phyloP scores from a whole-genome alignment of 169 alveolate genomes.

The Babesia divergens region DNA sequence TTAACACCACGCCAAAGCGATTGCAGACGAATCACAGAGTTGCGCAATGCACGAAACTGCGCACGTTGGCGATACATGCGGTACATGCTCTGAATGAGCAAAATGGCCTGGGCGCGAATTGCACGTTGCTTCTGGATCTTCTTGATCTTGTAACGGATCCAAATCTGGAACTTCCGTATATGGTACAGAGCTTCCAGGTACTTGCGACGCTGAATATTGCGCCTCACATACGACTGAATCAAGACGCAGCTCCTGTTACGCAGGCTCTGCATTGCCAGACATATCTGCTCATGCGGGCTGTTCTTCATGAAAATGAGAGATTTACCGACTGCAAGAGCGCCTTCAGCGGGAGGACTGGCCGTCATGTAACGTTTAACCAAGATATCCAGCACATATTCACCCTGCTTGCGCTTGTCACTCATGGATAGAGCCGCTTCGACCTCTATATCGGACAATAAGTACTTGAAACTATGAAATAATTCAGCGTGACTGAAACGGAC shows the following conservation, averaged over 20 bases:
- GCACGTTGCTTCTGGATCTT: constrained; percentile 30
- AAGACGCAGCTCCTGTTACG: constrained; percentile 52
- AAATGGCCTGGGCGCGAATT: constrained; percentile 3
- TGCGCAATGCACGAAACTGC: background rate
- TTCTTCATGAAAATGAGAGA: constrained; percentile 64
- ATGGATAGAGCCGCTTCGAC: background rate
- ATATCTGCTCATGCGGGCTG: constrained; percentile 65
- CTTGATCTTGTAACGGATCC: constrained; percentile 57
- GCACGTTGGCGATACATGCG: constrained; percentile 41
- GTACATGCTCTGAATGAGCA: constrained; percentile 51
- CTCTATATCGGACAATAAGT: constrained; percentile 66
- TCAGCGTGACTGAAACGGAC: constrained; percentile 87
- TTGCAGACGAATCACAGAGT: constrained; percentile 26
- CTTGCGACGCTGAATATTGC: constrained; percentile 36
- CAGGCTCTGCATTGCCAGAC: constrained; percentile 63
- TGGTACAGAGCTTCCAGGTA: constrained; percentile 41
- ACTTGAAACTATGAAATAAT: constrained; percentile 79
- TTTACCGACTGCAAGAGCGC: constrained; percentile 49
- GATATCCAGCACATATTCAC: constrained; percentile 33
- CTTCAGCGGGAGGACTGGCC: constrained; percentile 28
- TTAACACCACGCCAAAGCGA: constrained; percentile 23
- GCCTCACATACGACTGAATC: constrained; percentile 63
- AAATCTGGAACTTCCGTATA: constrained; percentile 65
- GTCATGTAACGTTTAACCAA: constrained; percentile 30
- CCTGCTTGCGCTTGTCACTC: constrained; percentile 29